Evolutionary conservation across 1,284 basidiomycete species (phyloP), one percentile per base, ranked within the genome.

Genomic region (Ceratobasidium sp.): DNA sequence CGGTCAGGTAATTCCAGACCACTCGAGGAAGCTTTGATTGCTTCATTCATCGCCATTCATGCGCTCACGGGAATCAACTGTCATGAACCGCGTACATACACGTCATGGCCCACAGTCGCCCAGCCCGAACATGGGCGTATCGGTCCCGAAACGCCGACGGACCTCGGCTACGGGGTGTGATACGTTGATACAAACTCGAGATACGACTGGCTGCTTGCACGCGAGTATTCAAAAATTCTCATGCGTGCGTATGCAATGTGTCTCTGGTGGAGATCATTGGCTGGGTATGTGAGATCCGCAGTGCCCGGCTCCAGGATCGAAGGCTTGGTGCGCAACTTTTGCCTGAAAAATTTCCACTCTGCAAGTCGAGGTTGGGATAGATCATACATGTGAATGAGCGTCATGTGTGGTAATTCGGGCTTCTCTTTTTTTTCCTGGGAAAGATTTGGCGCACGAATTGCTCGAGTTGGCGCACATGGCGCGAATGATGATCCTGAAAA

Each of bases 131-230:
- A 29, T 41, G 24, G 41, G 14, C 43, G 22, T 48, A 29, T 63
- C 61, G 61, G 61, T 63, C 61, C 61, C 61, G 61, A 46, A 43
- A n/a, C 54, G 61, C 61, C 61, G 59, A 62, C 59, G 59, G 22
- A 7, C 24, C 27, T 63, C 27, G 27, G 61, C 39, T 27, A 63
- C 43, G 41, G 49, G 24, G 43, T 63, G 27, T 31, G 61, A 63
- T 63, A 14, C 24, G 39, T 48, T 46, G 41, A 27, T 48, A 22
- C 27, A 43, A 6, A 22, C 16, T 41, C 39, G 41, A 24, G 27
- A 13, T 14, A 16, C 27, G 24, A 63, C 24, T 62, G 61, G 61
- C 43, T 19, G 16, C 5, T 62, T 62, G 41, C 41, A 27, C 27
- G 24, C 39, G 43, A 43, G 39, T 27, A 63, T 43, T 48, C 41